Percentiles rank a stretch among this genome's conserved stretches.
These are phyloP conservation scores for Hagleromyces aurorensis DNA, from an alignment of 805 yeast genomes.

Conservation along the genomic window DNA sequence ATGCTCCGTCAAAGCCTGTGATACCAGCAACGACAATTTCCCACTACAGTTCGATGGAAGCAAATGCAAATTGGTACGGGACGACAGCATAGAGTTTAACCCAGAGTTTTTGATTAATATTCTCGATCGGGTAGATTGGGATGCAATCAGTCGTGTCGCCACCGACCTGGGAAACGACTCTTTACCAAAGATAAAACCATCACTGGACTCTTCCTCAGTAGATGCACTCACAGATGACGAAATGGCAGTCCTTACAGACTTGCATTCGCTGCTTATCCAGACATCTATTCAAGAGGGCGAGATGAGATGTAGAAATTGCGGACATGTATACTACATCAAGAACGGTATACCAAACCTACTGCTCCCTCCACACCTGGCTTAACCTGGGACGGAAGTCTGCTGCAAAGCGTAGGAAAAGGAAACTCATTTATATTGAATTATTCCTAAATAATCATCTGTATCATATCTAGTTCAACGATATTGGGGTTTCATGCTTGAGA, in stretches of 20 bases:
- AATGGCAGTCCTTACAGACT: slow-evolving; percentile 51
- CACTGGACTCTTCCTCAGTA: slow-evolving; percentile 17
- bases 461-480: too few species aligned
- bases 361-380: slow-evolving; percentile 87
- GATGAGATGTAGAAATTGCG: slow-evolving; percentile 82
- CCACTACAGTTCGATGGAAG: slow-evolving; percentile 56
- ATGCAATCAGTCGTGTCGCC: slow-evolving; percentile 72
- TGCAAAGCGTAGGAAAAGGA: too few species aligned
- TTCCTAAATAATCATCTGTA: too few species aligned
- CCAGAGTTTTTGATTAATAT: slow-evolving; percentile 72
- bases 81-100: slow-evolving; percentile 68
- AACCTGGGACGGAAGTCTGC: slow-evolving; percentile 1
- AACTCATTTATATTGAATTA: too few species aligned
- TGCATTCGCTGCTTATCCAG: slow-evolving; percentile 73
- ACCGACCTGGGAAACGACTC: slow-evolving; percentile 58
- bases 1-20: slow-evolving; percentile 83
- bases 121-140: slow-evolving; percentile 82
- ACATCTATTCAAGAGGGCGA: slow-evolving; percentile 83
- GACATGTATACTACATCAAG: slow-evolving; percentile 81
- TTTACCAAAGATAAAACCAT: slow-evolving; percentile 57
- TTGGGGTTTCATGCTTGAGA: too few species aligned
- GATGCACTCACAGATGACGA: slow-evolving; percentile 36
- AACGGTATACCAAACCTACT: slow-evolving; percentile 91
- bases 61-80: slow-evolving; percentile 64
- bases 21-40: slow-evolving; percentile 62